A percentile compares a stretch with the other conserved stretches of the same genome.
Conservation (phyloP, 2,329 filamentous ascomycete species). For the Geosmithia morbida region DNA sequence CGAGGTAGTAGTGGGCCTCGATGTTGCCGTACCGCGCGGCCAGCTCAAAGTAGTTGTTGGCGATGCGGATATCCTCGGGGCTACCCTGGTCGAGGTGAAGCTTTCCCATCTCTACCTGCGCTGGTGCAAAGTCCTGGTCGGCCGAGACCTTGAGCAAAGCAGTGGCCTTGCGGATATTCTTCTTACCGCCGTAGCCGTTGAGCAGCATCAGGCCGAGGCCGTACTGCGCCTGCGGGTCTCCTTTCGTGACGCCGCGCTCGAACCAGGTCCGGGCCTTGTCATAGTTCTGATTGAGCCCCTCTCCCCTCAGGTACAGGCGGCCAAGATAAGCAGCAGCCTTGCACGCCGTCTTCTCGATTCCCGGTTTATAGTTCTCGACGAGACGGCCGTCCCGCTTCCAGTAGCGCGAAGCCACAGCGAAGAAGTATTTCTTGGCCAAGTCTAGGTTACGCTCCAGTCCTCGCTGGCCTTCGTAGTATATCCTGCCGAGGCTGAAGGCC, state of each 20-base stretch:
- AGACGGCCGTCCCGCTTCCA: conserved; percentile 70
- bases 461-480: conserved; percentile 78
- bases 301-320: conserved; percentile 78
- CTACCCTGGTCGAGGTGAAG: conserved; percentile 76
- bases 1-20: conserved; percentile 84
- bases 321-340: conserved; percentile 82
- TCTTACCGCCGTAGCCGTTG: conserved; percentile 56
- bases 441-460: conserved; percentile 59
- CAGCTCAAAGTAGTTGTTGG: conserved; percentile 76
- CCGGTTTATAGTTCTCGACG: conserved; percentile 51
- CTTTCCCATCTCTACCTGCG: conserved; percentile 70
- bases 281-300: conserved; percentile 69
- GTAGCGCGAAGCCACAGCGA: conserved; percentile 63
- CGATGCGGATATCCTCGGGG: conserved; percentile 54
- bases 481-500: conserved; percentile 69
- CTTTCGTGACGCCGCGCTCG: conserved; percentile 58
- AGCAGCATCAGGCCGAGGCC: conserved; percentile 73
- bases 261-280: conserved; percentile 71
- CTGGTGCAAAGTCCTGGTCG: conserved; percentile 65
- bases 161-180: conserved; percentile 58
- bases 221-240: conserved; percentile 74
- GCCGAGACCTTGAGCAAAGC: conserved; percentile 66
- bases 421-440: conserved; percentile 67
- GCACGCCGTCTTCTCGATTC: conserved; percentile 63
- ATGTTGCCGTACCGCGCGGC: conserved; percentile 72